Conservation (phyloP, 805 yeast genomes). For the Ogataea wickerhamii region DNA sequence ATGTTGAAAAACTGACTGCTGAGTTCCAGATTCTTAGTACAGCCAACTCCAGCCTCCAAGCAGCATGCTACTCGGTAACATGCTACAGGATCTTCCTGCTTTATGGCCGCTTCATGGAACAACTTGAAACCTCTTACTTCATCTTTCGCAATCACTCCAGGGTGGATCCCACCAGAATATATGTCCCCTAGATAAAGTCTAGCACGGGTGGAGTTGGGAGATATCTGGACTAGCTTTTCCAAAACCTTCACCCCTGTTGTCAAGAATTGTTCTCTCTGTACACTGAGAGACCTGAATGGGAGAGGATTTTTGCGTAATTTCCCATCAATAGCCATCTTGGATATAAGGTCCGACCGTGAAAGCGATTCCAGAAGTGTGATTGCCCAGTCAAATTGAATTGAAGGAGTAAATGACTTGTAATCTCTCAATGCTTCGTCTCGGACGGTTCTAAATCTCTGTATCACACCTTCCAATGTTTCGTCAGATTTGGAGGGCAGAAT, state of each 20-base stretch:
- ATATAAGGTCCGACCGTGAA: conserved; percentile 37
- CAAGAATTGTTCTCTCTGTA: conserved; percentile 53
- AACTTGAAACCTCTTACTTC: conserved; percentile 58
- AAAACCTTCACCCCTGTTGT: conserved; percentile 57
- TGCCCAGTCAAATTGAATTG: conserved; percentile 63
- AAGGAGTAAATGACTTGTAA: conserved; percentile 41
- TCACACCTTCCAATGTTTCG: conserved; percentile 24
- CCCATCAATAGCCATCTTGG: conserved; percentile 47
- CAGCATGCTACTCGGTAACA: conserved; percentile 70
- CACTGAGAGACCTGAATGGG: conserved; percentile 41
- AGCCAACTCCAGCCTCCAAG: conserved; percentile 62
- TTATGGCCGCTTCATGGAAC: conserved; percentile 54
- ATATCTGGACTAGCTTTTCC: conserved; percentile 47
- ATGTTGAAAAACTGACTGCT: conserved; percentile 53
- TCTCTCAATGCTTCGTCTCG: conserved; percentile 35
- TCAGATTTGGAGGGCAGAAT: conserved; percentile 29
- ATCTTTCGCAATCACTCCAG: conserved; percentile 48
- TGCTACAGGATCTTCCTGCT: conserved; percentile 53
- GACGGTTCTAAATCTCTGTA: conserved; percentile 27
- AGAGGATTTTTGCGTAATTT: conserved; percentile 36
- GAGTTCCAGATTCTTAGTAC: conserved; percentile 38
- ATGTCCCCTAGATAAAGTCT: conserved; percentile 58
- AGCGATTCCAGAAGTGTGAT: conserved; percentile 49
- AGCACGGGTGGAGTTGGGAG: conserved; percentile 53
- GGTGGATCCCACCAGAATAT: conserved; percentile 48